phyloP scores from a whole-genome alignment of 2,329 filamentous ascomycete genomes.

The Penicillium paneum region DNA sequence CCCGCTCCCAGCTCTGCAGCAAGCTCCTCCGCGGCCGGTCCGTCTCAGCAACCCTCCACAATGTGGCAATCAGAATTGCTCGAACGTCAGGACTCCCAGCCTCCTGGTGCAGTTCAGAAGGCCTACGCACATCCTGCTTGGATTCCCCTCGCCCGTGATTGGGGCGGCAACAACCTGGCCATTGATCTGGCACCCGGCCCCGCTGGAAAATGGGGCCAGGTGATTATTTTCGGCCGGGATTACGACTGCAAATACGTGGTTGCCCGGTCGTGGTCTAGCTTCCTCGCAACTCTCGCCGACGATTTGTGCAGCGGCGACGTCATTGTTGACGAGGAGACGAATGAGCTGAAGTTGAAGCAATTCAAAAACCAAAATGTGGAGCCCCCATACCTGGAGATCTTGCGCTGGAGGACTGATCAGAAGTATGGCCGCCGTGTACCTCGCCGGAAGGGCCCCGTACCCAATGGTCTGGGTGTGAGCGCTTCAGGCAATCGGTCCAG shows the following conservation, averaged over 20 bases:
- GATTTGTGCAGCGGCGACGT: slow-evolving; percentile 87
- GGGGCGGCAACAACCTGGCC: slow-evolving; percentile 97
- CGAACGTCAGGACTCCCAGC: slow-evolving; percentile 81
- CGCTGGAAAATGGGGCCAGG: slow-evolving; percentile 87
- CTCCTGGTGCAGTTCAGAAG: slow-evolving; percentile 80
- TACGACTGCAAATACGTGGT: slow-evolving; percentile 99
- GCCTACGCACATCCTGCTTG: slow-evolving; percentile 90
- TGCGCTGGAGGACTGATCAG: slow-evolving; percentile 93
- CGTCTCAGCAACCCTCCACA: slow-evolving; percentile 50
- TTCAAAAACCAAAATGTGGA: slow-evolving; percentile 88
- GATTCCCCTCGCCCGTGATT: slow-evolving; percentile 95
- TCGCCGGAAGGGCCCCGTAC: slow-evolving; percentile 45
- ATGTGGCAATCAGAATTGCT: slow-evolving; percentile 84
- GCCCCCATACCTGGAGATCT: slow-evolving; percentile 88
- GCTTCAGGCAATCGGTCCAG: slow-evolving; percentile 46
- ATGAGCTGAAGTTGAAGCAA: slow-evolving; percentile 86
- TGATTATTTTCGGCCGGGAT: slow-evolving; percentile 94
- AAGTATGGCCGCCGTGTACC: slow-evolving; percentile 70
- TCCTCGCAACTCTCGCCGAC: slow-evolving; percentile 83
- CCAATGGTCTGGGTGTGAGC: slow-evolving; percentile 53
- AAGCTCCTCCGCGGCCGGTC: slow-evolving; percentile 60
- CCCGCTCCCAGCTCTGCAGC: slow-evolving; percentile 68
- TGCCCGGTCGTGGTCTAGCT: slow-evolving; percentile 83
- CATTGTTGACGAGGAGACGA: slow-evolving; percentile 85
- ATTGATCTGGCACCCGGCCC: slow-evolving; percentile 90